These are phyloP conservation scores for Cercospora beticola DNA, from an alignment of 2,329 filamentous ascomycete species.

Conservation along the genomic window DNA sequence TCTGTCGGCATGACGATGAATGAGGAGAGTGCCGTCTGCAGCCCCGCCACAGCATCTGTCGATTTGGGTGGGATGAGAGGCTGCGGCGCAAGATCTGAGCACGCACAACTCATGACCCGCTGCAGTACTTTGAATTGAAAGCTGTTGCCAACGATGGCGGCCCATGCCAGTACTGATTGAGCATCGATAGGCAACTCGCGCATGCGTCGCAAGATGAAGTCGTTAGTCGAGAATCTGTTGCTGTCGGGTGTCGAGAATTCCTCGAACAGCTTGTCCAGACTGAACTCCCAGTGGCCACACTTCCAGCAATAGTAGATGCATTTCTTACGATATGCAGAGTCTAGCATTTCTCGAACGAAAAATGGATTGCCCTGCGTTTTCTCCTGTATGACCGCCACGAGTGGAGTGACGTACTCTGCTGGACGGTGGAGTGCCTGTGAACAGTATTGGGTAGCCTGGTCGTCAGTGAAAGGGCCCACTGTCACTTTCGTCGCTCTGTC, in stretches of 20 bases:
- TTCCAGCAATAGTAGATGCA: conserved; percentile 92
- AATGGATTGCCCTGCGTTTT: conserved; percentile 91
- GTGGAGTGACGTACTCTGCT: conserved; percentile 62
- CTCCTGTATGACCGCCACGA: conserved; percentile 83
- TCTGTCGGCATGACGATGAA: conserved; percentile 81
- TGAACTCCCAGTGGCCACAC: conserved; percentile 77
- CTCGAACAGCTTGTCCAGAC: conserved; percentile 80
- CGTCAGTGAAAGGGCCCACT: conserved; percentile 72
- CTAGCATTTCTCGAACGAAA: conserved; percentile 87
- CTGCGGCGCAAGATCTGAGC: conserved; percentile 54
- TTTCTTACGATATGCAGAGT: conserved; percentile 78
- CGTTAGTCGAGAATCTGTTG: conserved; percentile 75
- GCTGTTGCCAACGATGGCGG: conserved; percentile 73
- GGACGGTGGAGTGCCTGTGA: conserved; percentile 73
- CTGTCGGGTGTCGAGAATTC: conserved; percentile 78
- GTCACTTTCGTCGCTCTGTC: conserved; percentile 62
- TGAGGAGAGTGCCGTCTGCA: conserved; percentile 78
- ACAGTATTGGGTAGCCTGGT: conserved; percentile 78
- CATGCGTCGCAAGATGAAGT: conserved; percentile 77
- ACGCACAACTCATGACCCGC: conserved; percentile 72
- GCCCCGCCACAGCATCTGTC: conserved; percentile 70
- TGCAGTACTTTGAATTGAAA: conserved; percentile 84
- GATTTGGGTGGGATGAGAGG: conserved; percentile 57
- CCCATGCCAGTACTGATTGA: conserved; percentile 83
- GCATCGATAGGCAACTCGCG: conserved; percentile 72